Percentiles rank a stretch among this genome's conserved stretches.
These are phyloP conservation scores for Scleromitrula shiraiana DNA, from an alignment of 2,329 filamentous ascomycete genomes.

Conservation along the genomic window DNA sequence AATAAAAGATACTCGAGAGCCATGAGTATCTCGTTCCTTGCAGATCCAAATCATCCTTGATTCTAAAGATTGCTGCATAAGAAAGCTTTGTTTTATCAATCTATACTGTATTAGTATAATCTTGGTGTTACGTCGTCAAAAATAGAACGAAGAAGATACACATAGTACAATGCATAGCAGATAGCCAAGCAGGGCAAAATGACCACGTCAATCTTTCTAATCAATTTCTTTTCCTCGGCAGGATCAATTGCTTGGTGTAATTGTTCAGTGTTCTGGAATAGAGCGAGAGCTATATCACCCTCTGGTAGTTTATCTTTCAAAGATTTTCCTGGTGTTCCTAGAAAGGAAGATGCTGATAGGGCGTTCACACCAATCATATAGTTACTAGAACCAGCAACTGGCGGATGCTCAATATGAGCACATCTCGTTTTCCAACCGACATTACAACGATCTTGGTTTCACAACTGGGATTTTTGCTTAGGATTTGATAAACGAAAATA, in stretches of 20 bases:
- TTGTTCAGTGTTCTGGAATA: neutral
- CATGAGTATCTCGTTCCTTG: slow-evolving; percentile 39
- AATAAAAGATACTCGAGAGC: slow-evolving; percentile 40
- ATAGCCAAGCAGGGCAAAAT: slow-evolving; percentile 3
- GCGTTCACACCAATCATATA: too few species aligned
- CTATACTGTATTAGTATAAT: slow-evolving; percentile 11
- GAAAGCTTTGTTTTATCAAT: slow-evolving; percentile 38
- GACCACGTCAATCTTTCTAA: slow-evolving; percentile 3
- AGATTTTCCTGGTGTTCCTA: too few species aligned
- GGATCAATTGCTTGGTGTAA: neutral
- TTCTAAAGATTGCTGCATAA: slow-evolving; percentile 51
- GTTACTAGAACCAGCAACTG: too few species aligned
- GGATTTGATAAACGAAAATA: too few species aligned
- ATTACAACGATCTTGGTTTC: too few species aligned
- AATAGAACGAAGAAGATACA: neutral
- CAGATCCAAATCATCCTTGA: slow-evolving; percentile 44
- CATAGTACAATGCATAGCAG: slow-evolving; percentile 2
- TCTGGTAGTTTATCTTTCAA: too few species aligned
- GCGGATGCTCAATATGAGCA: too few species aligned
- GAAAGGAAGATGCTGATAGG: too few species aligned
- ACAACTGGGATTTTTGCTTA: too few species aligned
- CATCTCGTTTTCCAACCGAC: too few species aligned
- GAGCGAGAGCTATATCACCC: neutral
- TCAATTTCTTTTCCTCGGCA: neutral
- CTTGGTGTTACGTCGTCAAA: neutral